Evolutionary conservation across 2,329 filamentous ascomycete genomes (phyloP), one percentile per base, ranked within the genome.

Genomic region (Aspergillus sp.): DNA sequence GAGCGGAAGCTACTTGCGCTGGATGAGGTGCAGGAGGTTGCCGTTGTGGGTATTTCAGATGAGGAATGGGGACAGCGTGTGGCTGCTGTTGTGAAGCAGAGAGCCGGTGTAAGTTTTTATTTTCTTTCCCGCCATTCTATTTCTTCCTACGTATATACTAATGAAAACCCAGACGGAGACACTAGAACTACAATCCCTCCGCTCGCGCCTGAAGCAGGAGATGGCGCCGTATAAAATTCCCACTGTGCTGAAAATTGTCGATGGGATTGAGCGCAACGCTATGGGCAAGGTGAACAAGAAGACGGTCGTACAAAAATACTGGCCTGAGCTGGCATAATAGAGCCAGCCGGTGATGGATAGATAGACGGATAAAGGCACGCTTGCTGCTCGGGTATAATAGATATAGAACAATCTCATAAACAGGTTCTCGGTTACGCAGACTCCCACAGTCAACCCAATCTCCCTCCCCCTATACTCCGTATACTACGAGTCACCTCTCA

Each of bases 141-240:
- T n/a, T 20, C 9, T 22, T 8, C 12, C 19, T 2, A 13, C 13
- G 27, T 24, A 34, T 20, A 48, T 41, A 34, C 61, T 61, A 57
- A 64, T 56, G 59, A 12, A 11, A 15, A n/a, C 17, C 11, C 54
- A 73, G 70, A 62, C 63, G 37, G 58, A 61, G n/a, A 64, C 67
- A 5, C 46, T 73, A 17, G 68, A 75, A 4, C 60, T 77, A 5
- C 61, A 64, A 13, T 48, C 61, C 4, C 67, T 77, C 9, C 73
- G 75, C 5, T 54, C 68, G 5, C 58, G 69, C 13, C 78, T 73
- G 27, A 73, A 72, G 58, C 64, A 62, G n/a, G 69, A 73, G 52
- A 70, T 98, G 63, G 95, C 89, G 2, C 86, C 83, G 61, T 97
- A 98, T 76, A 98, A 99, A 82, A 93, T 98, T 56, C 95, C 95